phyloP scores from a whole-genome alignment of 345 rosid species.

The Hibiscus mutabilis region DNA sequence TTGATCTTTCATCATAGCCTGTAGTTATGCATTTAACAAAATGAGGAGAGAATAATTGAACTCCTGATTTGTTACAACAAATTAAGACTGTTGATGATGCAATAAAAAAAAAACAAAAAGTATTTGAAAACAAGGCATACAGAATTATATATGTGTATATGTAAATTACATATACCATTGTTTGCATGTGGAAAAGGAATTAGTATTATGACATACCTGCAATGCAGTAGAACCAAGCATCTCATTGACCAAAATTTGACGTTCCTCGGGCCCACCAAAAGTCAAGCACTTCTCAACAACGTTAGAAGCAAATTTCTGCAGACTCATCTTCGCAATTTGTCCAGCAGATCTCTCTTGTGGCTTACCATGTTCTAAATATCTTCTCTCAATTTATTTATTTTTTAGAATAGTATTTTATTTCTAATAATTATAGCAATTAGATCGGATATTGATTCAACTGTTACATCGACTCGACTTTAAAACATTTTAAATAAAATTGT shows the following conservation, averaged over 20 bases:
- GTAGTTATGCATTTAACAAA: slow-evolving; percentile 21
- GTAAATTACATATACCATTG: neutral
- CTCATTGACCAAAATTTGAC: slow-evolving; percentile 72
- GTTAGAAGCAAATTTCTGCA: slow-evolving; percentile 93
- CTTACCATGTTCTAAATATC: slow-evolving; percentile 42
- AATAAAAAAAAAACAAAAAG: neutral
- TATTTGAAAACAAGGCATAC: neutral
- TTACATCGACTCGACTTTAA: too few species aligned
- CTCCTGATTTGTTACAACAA: neutral
- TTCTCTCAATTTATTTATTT: too few species aligned
- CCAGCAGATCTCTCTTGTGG: slow-evolving; percentile 77
- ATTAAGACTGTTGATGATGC: neutral
- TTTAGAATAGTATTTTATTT: too few species aligned
- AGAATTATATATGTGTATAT: too few species aligned
- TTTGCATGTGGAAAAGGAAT: neutral
- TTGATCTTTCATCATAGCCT: slow-evolving; percentile 99
- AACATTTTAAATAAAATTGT: too few species aligned
- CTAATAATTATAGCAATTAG: too few species aligned
- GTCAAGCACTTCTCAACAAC: slow-evolving; percentile 90
- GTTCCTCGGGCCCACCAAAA: slow-evolving; percentile 79
- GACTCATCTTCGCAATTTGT: slow-evolving; percentile 91
- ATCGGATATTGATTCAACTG: too few species aligned
- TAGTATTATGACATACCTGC: slow-evolving; percentile 47
- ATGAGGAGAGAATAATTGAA: neutral
- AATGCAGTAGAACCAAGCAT: slow-evolving; percentile 89